Conservation (phyloP, 75 land plant genomes). For the Chamaecyparis obtusa region DNA sequence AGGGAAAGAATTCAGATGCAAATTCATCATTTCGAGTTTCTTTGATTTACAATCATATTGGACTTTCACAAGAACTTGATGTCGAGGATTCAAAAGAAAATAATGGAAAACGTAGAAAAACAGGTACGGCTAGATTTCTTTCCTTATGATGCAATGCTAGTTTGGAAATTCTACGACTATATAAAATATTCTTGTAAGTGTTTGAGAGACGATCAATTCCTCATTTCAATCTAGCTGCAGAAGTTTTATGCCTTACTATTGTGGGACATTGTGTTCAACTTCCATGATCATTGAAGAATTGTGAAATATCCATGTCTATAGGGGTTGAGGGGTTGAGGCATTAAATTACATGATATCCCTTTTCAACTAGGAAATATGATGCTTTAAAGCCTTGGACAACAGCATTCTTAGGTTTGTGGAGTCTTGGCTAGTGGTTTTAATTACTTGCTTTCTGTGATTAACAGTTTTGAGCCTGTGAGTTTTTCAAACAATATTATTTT, state of each 20-base stretch:
- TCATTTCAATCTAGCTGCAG: not conserved
- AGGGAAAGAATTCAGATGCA: slow-evolving; percentile 51
- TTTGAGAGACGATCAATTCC: not conserved
- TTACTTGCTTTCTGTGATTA: not conserved
- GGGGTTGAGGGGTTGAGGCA: not conserved
- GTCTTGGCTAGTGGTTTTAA: not conserved
- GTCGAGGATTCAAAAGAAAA: slow-evolving; percentile 21
- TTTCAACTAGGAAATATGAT: not conserved
- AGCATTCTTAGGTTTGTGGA: not conserved
- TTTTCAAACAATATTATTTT: no score
- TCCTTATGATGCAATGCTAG: not conserved
- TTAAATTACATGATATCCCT: not conserved
- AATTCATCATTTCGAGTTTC: slow-evolving; percentile 56
- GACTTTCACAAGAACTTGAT: slow-evolving; percentile 30
- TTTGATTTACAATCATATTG: slow-evolving; percentile 50
- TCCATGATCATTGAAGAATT: not conserved
- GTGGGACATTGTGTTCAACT: not conserved
- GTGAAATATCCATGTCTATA: not conserved
- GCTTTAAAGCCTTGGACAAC: not conserved
- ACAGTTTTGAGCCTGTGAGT: not conserved
- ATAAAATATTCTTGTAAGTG: not conserved
- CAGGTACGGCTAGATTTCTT: slow-evolving; percentile 30
- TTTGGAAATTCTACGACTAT: not conserved
- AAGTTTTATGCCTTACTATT: not conserved
- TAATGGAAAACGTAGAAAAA: slow-evolving; percentile 45